Evolutionary conservation across 495 filamentous ascomycete species (phyloP).

Genomic region (Hypoxylon fuscum): DNA sequence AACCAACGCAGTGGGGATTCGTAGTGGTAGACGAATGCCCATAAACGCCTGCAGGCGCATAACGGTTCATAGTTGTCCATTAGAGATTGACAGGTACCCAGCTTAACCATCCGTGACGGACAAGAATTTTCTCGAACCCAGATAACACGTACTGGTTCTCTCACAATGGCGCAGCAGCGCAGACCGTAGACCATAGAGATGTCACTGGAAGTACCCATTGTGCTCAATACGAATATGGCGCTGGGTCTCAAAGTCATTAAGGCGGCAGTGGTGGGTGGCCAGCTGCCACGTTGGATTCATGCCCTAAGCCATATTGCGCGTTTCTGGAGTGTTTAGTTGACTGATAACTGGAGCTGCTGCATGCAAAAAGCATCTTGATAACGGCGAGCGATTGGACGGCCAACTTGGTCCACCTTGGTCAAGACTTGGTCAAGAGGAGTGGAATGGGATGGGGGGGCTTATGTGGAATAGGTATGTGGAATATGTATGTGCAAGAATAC

Average conservation of each 20-base stretch:
- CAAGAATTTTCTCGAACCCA: slow-evolving; percentile 13
- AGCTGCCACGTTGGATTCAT: slow-evolving; percentile 30
- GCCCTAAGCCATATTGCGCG: slow-evolving; percentile 13
- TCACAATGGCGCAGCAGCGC: slow-evolving; percentile 4
- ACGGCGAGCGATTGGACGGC: slow-evolving; percentile 4
- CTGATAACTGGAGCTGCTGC: slow-evolving; percentile 25
- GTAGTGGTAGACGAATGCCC: slow-evolving; percentile 12
- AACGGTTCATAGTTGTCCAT: slow-evolving; percentile 12
- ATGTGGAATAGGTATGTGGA: slow-evolving; percentile 13
- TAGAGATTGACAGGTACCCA: slow-evolving; percentile 6
- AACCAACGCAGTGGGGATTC: slow-evolving; percentile 25
- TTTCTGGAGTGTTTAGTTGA: neutral
- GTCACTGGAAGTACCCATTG: slow-evolving; percentile 4
- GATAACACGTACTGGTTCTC: slow-evolving; percentile 6
- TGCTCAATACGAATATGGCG: slow-evolving; percentile 3
- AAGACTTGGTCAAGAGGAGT: slow-evolving; percentile 3
- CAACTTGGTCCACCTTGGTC: neutral
- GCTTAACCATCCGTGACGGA: slow-evolving; percentile 11
- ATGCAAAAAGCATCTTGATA: slow-evolving; percentile 8
- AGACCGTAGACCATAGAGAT: slow-evolving; percentile 4
- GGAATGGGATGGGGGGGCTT: neutral
- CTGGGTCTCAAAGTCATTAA: slow-evolving; percentile 13
- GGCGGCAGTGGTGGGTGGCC: slow-evolving; percentile 11
- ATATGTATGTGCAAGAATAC: slow-evolving; percentile 16
- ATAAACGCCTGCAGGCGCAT: slow-evolving; percentile 11